phyloP scores from a whole-genome alignment of 2,329 filamentous ascomycete species.

The Teratosphaeria nubilosa region DNA sequence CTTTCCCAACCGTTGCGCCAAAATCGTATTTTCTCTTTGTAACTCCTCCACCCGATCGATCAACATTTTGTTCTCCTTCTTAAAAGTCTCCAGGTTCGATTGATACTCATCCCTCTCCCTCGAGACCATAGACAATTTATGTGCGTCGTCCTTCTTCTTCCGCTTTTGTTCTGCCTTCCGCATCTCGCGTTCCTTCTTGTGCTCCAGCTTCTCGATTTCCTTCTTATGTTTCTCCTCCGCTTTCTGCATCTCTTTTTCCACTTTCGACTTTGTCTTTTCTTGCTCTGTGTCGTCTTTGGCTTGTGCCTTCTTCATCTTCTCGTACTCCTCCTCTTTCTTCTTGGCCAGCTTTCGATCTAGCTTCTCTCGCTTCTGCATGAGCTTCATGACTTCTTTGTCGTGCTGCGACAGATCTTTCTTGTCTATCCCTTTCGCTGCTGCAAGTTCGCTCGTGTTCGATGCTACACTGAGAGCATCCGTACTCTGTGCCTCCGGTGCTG shows the following conservation, averaged over 20 bases:
- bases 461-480: slow-evolving; percentile 14
- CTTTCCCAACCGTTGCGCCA: slow-evolving; percentile 36
- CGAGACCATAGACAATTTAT: slow-evolving; percentile 36
- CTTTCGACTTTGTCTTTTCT: slow-evolving; percentile 57
- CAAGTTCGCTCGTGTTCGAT: slow-evolving; percentile 10
- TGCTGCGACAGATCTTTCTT: slow-evolving; percentile 22
- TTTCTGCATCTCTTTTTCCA: slow-evolving; percentile 53
- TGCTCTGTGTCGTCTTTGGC: slow-evolving; percentile 31
- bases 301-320: slow-evolving; percentile 28
- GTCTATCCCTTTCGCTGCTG: slow-evolving; percentile 2
- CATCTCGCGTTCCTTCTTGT: slow-evolving; percentile 24
- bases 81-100: slow-evolving; percentile 35
- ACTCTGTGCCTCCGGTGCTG: slow-evolving; percentile 18
- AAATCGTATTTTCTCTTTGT: slow-evolving; percentile 47
- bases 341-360: slow-evolving; percentile 54
- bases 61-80: slow-evolving; percentile 41
- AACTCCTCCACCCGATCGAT: slow-evolving; percentile 43
- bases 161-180: slow-evolving; percentile 36
- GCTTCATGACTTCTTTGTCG: slow-evolving; percentile 56
- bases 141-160: slow-evolving; percentile 38
- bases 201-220: slow-evolving; percentile 50
- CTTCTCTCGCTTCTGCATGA: slow-evolving; percentile 50
- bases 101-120: slow-evolving; percentile 40
- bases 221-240: slow-evolving; percentile 53
- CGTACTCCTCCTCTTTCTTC: slow-evolving; percentile 43